Base-by-base conservation (phyloP, 129 eudicot species). In the Centrapalus pauciflorus region DNA sequence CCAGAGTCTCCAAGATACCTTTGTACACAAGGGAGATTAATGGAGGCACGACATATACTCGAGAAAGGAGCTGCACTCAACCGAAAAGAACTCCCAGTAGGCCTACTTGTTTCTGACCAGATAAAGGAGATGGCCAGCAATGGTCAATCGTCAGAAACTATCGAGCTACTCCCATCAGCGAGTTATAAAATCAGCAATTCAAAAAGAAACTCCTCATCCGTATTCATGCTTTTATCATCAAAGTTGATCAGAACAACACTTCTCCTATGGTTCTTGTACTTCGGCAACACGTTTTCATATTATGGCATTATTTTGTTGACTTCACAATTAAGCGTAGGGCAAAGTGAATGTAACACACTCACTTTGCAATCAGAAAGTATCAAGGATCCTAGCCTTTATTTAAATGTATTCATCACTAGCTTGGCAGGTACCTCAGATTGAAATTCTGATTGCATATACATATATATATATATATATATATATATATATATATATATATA, bases 271-370 rank as follows among this genome's bases (percentile, higher is more conserved):
- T 26, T 83, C 2, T 34, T 83, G 26, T 83, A 23, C 51, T 76
- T 83, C 23, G 85, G 82, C 3, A 79, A 76, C 62, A 64, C 85
- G 11, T 83, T 83, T 63, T 65, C 83, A 17, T 83, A 80, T 69
- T 83, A 83, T 51, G 85, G 89, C 40, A 55, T 83, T 66, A 35
- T 83, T 30, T 30, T 83, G 77, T 80, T 83, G 28, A 83, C 89
- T 66, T 79, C 85, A 3, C 80, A 79, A 56, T 52, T 83, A 7
- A 79, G 84, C 71, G 70, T 82, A 43, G 64, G 66, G n/a, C 2
- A n/a, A n/a, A n/a, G n/a, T n/a, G n/a, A n/a, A n/a, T n/a, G n/a
- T n/a, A n/a, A n/a, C n/a, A n/a, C 56, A 19, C 37, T 7, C 14
- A 30, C 46, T 2, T 34, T 68, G 76, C 68, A 51, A 17, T 50